Conservation (phyloP, 2,329 filamentous ascomycete genomes). For the Cytospora chrysosperma region DNA sequence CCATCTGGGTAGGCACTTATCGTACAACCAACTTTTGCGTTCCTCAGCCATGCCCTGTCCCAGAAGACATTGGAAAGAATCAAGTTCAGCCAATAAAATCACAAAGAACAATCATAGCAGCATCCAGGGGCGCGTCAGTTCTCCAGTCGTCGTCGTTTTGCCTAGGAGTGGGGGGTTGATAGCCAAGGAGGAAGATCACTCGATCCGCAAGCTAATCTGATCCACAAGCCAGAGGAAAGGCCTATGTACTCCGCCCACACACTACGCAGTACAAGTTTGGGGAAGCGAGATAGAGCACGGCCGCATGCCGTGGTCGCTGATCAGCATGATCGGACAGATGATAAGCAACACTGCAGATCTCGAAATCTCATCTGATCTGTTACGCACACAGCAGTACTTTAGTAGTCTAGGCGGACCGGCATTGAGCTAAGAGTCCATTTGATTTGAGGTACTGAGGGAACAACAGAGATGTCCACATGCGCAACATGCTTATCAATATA, state of each 20-base stretch:
- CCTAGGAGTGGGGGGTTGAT: too few species aligned
- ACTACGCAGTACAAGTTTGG: background rate
- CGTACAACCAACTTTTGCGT: too few species aligned
- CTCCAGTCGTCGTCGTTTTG: too few species aligned
- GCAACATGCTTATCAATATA: conserved; percentile 2
- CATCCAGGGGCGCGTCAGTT: too few species aligned
- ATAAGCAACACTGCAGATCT: background rate
- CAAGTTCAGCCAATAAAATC: too few species aligned
- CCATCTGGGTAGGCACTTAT: too few species aligned
- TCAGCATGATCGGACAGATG: background rate
- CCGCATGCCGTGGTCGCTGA: background rate
- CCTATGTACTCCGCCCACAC: too few species aligned
- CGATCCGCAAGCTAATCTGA: conserved; percentile 6
- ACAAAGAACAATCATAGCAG: too few species aligned
- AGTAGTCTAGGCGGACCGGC: background rate
- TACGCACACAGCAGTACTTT: too few species aligned
- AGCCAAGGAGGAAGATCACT: conserved; percentile 1
- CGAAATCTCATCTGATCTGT: background rate
- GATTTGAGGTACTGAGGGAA: too few species aligned
- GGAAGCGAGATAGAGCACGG: background rate
- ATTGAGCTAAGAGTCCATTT: background rate
- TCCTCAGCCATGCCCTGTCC: background rate
- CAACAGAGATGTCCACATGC: too few species aligned
- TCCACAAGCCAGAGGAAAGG: conserved; percentile 1
- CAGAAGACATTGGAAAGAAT: background rate